Base-by-base conservation (phyloP, 2,329 filamentous ascomycete genomes). In the Colletotrichum aenigma region DNA sequence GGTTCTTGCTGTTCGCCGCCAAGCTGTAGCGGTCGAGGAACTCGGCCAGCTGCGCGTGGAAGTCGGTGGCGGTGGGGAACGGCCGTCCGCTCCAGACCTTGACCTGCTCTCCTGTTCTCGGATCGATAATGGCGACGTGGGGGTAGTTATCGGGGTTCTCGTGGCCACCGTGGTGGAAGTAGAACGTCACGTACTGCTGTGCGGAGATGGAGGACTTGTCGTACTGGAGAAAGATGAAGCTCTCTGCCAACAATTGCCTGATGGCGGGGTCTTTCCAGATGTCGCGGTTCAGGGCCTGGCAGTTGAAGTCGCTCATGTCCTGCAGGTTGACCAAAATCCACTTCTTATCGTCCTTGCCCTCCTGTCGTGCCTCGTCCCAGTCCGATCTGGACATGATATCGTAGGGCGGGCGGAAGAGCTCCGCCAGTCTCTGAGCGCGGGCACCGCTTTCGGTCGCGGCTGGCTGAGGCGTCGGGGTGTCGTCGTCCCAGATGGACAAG, bases 11-110 rank as follows among this genome's bases (percentile, higher is more conserved):
- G 81, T 95, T 94, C 60, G 92, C 91, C 34, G 94, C 95, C 66
- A 99, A 88, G 82, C 96, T 98, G 86, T 98, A 99, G 28, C 97
- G 92, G 82, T 98, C 97, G n/a, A 99, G 91, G 80, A 99, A 99
- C 84, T 98, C 96, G 81, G 95, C 94, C 3, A 99, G 89, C 82
- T 98, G 95, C 81, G 96, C 95, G 76, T 98, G 91, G 80, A 99
- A 98, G 16, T 98, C 96, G 12, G 90, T 83, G 1, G 95, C 87
- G 52, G 90, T 90, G 1, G 96, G 93, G 70, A 96, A 94, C 2
- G 96, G 95, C 10, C 91, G 89, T 2, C 96, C 96, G 16, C 94
- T 96, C 96, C 97, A 98, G 2, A 96, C 91, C 87, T 99, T 99
- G 83, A 99, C 95, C 84, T 98, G 96, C 85, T 99, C 97, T 76